Conservation (phyloP, 345 rosid genomes). For the Arabidopsis arenosa region DNA sequence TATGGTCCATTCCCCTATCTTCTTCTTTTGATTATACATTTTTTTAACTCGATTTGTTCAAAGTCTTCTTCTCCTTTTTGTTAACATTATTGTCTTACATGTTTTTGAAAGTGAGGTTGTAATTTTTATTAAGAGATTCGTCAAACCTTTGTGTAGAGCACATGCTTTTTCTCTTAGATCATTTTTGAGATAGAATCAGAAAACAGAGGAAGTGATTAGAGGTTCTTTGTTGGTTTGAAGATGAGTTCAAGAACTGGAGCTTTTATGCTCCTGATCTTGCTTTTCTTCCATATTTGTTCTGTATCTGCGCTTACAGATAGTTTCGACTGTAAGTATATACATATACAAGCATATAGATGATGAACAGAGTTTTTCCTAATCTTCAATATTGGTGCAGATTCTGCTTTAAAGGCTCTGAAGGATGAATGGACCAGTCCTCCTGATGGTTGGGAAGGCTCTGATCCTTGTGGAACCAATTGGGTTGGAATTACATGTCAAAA, state of each 20-base stretch:
- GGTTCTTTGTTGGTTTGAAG: slow-evolving; percentile 28
- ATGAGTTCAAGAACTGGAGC: slow-evolving; percentile 51
- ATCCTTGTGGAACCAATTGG: slow-evolving; percentile 82
- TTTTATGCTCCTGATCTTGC: slow-evolving; percentile 44
- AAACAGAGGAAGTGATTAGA: slow-evolving; percentile 18
- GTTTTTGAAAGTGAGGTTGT: slow-evolving; percentile 27
- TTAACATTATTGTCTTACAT: slow-evolving; percentile 32
- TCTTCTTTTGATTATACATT: background rate
- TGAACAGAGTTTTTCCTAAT: background rate
- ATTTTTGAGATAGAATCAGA: background rate
- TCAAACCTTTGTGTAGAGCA: slow-evolving; percentile 29
- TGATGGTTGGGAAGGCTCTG: slow-evolving; percentile 62
- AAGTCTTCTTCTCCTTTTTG: slow-evolving; percentile 38
- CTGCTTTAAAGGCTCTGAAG: slow-evolving; percentile 50
- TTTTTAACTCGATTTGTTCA: background rate
- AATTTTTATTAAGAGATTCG: background rate
- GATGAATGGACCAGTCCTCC: slow-evolving; percentile 58
- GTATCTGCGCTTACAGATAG: slow-evolving; percentile 43
- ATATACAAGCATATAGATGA: background rate
- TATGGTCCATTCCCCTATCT: background rate
- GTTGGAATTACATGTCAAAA: slow-evolving; percentile 64
- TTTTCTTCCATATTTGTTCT: slow-evolving; percentile 34
- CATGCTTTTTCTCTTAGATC: slow-evolving; percentile 8
- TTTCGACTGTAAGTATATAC: slow-evolving; percentile 28
- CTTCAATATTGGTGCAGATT: slow-evolving; percentile 48